Percentiles rank a stretch among this genome's conserved stretches.
Conservation (phyloP, 306 rosid species). For the Malus fusca region DNA sequence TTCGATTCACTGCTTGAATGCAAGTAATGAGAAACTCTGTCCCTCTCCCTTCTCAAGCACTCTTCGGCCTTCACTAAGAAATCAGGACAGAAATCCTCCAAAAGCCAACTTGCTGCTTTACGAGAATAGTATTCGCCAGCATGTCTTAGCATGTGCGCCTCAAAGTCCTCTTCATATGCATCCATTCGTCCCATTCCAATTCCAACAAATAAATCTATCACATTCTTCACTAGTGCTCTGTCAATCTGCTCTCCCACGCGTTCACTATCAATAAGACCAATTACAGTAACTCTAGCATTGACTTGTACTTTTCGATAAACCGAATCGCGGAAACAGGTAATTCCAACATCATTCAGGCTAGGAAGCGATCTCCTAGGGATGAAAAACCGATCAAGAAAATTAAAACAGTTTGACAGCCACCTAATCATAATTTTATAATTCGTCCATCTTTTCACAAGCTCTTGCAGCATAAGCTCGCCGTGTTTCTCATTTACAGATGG, state of each 20-base stretch:
- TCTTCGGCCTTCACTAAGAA: slow-evolving; percentile 46
- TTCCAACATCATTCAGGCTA: slow-evolving; percentile 24
- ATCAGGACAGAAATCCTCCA: slow-evolving; percentile 55
- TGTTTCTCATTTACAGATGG: slow-evolving; percentile 50
- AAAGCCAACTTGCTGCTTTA: slow-evolving; percentile 57
- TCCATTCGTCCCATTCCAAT: slow-evolving; percentile 46
- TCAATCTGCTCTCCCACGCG: slow-evolving; percentile 72
- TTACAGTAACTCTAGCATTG: slow-evolving; percentile 38
- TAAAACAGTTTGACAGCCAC: slow-evolving; percentile 30
- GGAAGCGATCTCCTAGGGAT: slow-evolving; percentile 28
- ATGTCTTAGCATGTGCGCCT: slow-evolving; percentile 42
- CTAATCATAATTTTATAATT: slow-evolving; percentile 33
- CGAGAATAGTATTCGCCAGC: slow-evolving; percentile 45
- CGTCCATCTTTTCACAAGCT: slow-evolving; percentile 56
- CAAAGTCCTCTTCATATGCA: slow-evolving; percentile 49
- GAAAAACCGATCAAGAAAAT: slow-evolving; percentile 32
- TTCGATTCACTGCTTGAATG: slow-evolving; percentile 28
- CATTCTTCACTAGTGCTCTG: slow-evolving; percentile 46
- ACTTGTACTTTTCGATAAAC: slow-evolving; percentile 20
- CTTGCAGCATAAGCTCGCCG: slow-evolving; percentile 57
- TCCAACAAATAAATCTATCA: slow-evolving; percentile 50
- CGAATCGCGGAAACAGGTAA: slow-evolving; percentile 20
- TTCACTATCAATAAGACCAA: slow-evolving; percentile 48
- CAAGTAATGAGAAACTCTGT: slow-evolving; percentile 24
- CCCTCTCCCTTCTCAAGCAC: slow-evolving; percentile 28